Conservation (phyloP, 768 basidiomycete species). For the Auricularia cornea region DNA sequence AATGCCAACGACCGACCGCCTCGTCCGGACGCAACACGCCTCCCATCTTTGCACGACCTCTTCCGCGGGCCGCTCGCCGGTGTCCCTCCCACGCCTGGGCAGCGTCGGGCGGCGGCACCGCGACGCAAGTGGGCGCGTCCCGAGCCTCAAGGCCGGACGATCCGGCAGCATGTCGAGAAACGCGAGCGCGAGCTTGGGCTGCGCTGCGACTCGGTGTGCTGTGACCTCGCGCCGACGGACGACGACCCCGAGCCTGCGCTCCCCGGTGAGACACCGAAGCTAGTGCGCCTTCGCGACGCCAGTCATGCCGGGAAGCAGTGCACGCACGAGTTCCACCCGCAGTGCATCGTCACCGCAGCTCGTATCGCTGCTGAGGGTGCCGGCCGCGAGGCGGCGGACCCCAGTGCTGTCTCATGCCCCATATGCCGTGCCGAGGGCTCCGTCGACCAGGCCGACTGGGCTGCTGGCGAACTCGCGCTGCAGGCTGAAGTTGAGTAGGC, state of each 20-base stretch:
- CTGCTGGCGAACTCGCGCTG: constrained; percentile 28
- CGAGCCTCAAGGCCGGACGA: constrained; percentile 55
- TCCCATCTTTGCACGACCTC: not conserved
- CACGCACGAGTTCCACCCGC: constrained; percentile 58
- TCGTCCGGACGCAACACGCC: not conserved
- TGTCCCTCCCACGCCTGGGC: not conserved
- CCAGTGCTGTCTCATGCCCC: constrained; percentile 50
- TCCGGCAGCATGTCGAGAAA: constrained; percentile 66
- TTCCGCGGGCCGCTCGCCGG: not conserved
- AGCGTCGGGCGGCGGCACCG: not conserved
- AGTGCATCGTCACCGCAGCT: constrained; percentile 62
- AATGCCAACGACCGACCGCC: constrained; percentile 4
- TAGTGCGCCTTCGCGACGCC: constrained; percentile 4
- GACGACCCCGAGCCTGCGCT: constrained; percentile 48
- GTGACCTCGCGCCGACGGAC: constrained; percentile 67
- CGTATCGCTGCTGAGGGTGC: constrained; percentile 34
- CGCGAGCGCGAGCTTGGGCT: constrained; percentile 64
- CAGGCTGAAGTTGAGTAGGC: not conserved
- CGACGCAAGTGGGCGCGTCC: constrained; percentile 50
- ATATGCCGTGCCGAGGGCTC: constrained; percentile 59
- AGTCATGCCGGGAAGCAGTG: constrained; percentile 26
- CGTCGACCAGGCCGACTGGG: constrained; percentile 56
- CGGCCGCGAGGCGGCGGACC: not conserved
- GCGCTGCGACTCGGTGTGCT: constrained; percentile 63
- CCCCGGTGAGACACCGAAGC: constrained; percentile 12